Base-by-base conservation (phyloP, 2,329 filamentous ascomycete genomes). In the Arthrobotrys iridis region DNA sequence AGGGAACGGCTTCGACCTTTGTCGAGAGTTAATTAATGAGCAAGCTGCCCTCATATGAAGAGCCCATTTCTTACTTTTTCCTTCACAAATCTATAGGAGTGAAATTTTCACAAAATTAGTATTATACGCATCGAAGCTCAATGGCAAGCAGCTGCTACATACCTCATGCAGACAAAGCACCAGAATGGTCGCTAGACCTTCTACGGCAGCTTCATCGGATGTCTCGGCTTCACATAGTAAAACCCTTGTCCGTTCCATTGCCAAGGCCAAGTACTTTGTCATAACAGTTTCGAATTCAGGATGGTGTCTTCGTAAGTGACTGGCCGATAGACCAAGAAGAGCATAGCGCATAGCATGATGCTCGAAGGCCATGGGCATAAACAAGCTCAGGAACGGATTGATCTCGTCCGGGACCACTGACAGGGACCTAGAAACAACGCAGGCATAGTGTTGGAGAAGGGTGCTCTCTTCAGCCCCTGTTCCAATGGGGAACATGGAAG, bases 81-180 rank as follows among this genome's bases (percentile, higher is more conserved):
- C 76, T 52, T 77, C 76, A 65, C 76, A 77, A 13, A 77, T 74
- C 70, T 74, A 62, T 24, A 59, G 18, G 58, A 20, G 64, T 24
- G 37, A 40, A 59, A 41, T 24, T 30, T 24, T n/a, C 15, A n/a
- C n/a, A n/a, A 48, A 58, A 22, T 33, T 37, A 65, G 52, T 45
- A 40, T 60, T 41, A 55, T 8, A 2, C 30, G 33, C 24, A 62
- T 63, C 10, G 15, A 48, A 43, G 4, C 0, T 4, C 55, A 18
- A 15, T 45, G 15, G 30, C 18, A 33, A 18, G 50, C 20, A n/a
- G 35, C 57, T 55, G 24, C 35, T 24, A 66, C 70, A 67, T 74
- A 74, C 76, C 65, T 76, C 72, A 64, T 77, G 76, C 13, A 77
- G 65, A 50, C 71, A 76, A 52, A 77, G 65, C 40, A 77, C 73